These are phyloP conservation scores for Claviceps capensis DNA, from an alignment of 2,329 filamentous ascomycete genomes.

Conservation along the genomic window DNA sequence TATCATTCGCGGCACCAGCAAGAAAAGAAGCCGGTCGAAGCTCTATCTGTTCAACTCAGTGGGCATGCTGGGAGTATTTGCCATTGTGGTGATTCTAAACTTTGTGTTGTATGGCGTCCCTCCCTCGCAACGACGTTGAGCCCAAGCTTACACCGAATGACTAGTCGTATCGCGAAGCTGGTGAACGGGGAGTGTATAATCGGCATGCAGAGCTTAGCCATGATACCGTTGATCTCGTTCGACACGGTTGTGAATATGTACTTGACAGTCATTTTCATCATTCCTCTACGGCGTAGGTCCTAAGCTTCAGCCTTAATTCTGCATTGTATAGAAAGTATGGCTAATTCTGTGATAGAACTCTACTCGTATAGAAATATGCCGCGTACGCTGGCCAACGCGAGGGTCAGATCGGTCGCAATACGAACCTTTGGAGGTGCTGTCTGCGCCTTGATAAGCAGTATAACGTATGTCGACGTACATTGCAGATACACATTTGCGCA, in stretches of 20 bases:
- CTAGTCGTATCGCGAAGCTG: slow-evolving; percentile 43
- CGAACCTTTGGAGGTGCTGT: slow-evolving; percentile 46
- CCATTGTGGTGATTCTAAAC: slow-evolving; percentile 39
- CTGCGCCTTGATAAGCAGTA: slow-evolving; percentile 42
- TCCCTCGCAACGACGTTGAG: background rate
- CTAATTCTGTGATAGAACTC: slow-evolving; percentile 24
- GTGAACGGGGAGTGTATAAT: slow-evolving; percentile 44
- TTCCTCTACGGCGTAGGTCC: slow-evolving; percentile 40
- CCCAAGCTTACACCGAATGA: background rate
- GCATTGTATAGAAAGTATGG: no score
- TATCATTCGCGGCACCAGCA: slow-evolving; percentile 41
- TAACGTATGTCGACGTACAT: slow-evolving; percentile 30
- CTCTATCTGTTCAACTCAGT: slow-evolving; percentile 49
- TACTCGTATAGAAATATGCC: slow-evolving; percentile 38
- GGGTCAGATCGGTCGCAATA: slow-evolving; percentile 37
- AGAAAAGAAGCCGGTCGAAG: slow-evolving; percentile 38
- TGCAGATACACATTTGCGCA: background rate
- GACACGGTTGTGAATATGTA: slow-evolving; percentile 50
- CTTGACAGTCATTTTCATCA: slow-evolving; percentile 47
- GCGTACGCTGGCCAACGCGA: slow-evolving; percentile 24
- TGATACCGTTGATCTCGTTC: slow-evolving; percentile 48
- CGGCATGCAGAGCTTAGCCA: slow-evolving; percentile 42
- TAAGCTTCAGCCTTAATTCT: background rate
- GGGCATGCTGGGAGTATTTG: slow-evolving; percentile 36
- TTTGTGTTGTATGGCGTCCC: slow-evolving; percentile 39